phyloP scores from a whole-genome alignment of 164 flowering plant species.

The Cinnamomum micranthum region DNA sequence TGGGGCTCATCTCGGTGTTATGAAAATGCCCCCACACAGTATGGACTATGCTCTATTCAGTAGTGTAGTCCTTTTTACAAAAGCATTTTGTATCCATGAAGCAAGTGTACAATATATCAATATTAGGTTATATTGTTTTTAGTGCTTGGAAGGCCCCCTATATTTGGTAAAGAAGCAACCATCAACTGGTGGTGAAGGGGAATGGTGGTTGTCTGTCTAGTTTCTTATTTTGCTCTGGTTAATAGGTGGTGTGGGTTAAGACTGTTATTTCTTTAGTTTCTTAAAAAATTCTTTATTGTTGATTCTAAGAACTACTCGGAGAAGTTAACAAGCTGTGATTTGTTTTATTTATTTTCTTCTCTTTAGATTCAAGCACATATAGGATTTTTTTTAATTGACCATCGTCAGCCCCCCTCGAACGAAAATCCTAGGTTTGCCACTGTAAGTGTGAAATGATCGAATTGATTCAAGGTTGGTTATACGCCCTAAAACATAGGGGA shows the following conservation, averaged over 20 bases:
- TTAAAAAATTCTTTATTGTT: slow-evolving; percentile 8
- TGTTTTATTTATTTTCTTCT: not conserved
- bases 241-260: not conserved
- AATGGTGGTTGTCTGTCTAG: not conserved
- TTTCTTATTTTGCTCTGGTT: not conserved
- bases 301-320: slow-evolving; percentile 11
- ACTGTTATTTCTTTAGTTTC: too few species aligned
- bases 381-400: not conserved
- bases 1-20: too few species aligned
- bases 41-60: not conserved
- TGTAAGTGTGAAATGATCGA: too few species aligned
- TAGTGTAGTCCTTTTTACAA: not conserved
- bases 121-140: slow-evolving; percentile 17
- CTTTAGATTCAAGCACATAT: slow-evolving; percentile 16
- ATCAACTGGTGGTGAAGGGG: not conserved
- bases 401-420: too few species aligned
- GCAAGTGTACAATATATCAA: slow-evolving; percentile 18
- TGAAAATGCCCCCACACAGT: too few species aligned
- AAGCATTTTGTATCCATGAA: slow-evolving; percentile 2
- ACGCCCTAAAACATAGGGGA: too few species aligned
- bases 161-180: slow-evolving; percentile 1
- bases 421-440: too few species aligned
- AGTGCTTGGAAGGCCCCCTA: not conserved
- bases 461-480: too few species aligned
- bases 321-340: slow-evolving; percentile 13